Base-by-base conservation (phyloP, 2,329 filamentous ascomycete genomes). In the Cordyceps fumosorosea region DNA sequence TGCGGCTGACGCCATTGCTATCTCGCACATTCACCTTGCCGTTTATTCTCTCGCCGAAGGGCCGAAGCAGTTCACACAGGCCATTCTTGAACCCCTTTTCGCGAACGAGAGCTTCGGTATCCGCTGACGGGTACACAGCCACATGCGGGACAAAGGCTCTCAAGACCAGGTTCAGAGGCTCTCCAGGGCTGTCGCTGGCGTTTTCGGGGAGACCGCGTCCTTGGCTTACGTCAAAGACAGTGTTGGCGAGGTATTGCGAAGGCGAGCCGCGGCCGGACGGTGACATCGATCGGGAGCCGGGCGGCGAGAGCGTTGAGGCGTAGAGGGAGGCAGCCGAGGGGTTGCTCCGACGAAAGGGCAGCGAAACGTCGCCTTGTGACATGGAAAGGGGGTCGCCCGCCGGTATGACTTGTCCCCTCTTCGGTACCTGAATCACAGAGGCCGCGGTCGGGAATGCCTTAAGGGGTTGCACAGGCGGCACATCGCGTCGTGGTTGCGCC, bases 11-110 rank as follows among this genome's bases (percentile, higher is more conserved):
- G 10, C 95, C 93, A 67, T 90, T 87, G 71, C 93, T 97, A 75
- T 99, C 95, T 68, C 95, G 82, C 61, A 98, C 88, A 3, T 90
- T 90, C 57, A 99, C 89, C 70, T 95, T 96, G 34, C 95, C 95
- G 56, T 89, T 85, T 0, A 98, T 83, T 18, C 82, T 84, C 75
- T 99, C 95, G 34, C 95, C 95, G 77, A 96, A 99, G 0, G 95
- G 93, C 56, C 93, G 82, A 62, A 99, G 77, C 26, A 99, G 78
- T 73, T 96, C 90, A 79, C 92, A 88, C 55, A 99, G 80, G 0
- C 93, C 93, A 51, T 86, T 83, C 45, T 85, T 80, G 67, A 98
- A 90, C 0, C 96, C 96, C 76, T 99, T 99, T 66, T 89, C 87
- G 63, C 81, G 82, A 60, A 92, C 82, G 63, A 99, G 76, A 62